Evolutionary conservation across 2,329 filamentous ascomycete genomes (phyloP), one percentile per base, ranked within the genome.

Genomic region (Phialemonium atrogriseum): DNA sequence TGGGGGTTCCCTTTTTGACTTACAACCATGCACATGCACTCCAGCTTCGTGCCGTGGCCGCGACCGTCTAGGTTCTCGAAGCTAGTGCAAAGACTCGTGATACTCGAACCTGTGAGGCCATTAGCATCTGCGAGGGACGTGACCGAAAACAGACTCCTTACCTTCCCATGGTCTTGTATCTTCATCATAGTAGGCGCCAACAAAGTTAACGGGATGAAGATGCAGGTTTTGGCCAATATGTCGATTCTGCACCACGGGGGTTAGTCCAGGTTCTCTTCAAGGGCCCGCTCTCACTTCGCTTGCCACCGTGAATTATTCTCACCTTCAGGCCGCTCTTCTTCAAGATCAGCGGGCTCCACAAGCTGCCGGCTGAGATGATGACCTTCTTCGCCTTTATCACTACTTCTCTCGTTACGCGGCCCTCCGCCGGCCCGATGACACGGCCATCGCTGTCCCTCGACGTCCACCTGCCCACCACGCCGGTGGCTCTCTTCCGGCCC

Each of bases 201-300:
- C 46, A 7, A 66, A 50, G 47, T 67, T 70, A 48, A 77, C 79
- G 2, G 87, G 89, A 49, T 96, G 89, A 1, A 94, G 56, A 46
- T 91, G 68, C 4, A 95, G 71, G 46, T 95, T 84, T 7, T 69
- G 72, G 16, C 89, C 89, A 40, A 95, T 80, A 35, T 94, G 79
- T 4, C 68, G 68, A 51, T 94, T 94, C 62, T 77, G 47, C 10
- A 24, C n/a, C n/a, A 15, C 2, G 10, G 15, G 14, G 13, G 41
- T 54, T 32, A 54, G 48, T 36, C 10, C 32, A 16, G 5, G n/a
- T 32, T 50, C 33, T 50, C 42, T 14, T 9, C 11, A 8, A 15
- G 15, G n/a, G 18, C n/a, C n/a, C n/a, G n/a, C n/a, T n/a, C n/a
- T n/a, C n/a, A n/a, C n/a, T n/a, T n/a, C n/a, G n/a, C n/a, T n/a